A percentile compares a stretch with the other conserved stretches of the same genome.
Evolutionary conservation across 2,329 filamentous ascomycete species (phyloP).

Genomic region (Cordyceps fumosorosea): DNA sequence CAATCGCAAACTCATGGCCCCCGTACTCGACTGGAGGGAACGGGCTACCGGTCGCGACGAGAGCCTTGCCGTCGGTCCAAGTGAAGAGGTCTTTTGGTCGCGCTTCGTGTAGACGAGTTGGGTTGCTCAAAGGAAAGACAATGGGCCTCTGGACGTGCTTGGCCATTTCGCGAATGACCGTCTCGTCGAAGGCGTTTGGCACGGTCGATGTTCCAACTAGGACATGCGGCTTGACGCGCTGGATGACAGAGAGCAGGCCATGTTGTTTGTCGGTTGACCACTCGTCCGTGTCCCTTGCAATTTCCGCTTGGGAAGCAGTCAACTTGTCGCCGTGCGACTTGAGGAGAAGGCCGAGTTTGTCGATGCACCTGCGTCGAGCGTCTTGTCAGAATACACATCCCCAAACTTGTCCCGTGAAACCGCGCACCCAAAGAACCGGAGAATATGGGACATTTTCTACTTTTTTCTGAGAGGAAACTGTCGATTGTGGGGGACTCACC

Average conservation of each 20-base stretch:
- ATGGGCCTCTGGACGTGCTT: constrained; percentile 66
- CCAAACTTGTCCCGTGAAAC: too few species aligned
- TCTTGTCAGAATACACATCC: neutral
- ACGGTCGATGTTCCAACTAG: constrained; percentile 76
- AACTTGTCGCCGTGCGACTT: constrained; percentile 52
- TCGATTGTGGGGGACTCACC: constrained; percentile 29
- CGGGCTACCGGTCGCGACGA: constrained; percentile 79
- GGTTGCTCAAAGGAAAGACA: constrained; percentile 77
- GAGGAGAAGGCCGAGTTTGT: constrained; percentile 72
- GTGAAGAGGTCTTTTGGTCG: constrained; percentile 66
- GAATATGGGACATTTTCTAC: too few species aligned
- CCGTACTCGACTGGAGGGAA: constrained; percentile 61
- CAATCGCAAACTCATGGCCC: constrained; percentile 43
- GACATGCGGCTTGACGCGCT: constrained; percentile 68
- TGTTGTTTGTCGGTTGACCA: constrained; percentile 51
- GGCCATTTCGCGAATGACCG: constrained; percentile 42
- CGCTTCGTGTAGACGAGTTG: constrained; percentile 77
- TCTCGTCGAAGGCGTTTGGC: constrained; percentile 39
- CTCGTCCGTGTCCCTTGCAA: constrained; percentile 55
- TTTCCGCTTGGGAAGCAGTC: constrained; percentile 53
- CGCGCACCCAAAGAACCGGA: too few species aligned
- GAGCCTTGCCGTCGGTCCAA: constrained; percentile 71
- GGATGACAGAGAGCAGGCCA: constrained; percentile 59
- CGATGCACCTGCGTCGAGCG: constrained; percentile 48
- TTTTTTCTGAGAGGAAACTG: too few species aligned